Base-by-base conservation (phyloP, 2,329 filamentous ascomycete species). In the Plectosphaerella plurivora region DNA sequence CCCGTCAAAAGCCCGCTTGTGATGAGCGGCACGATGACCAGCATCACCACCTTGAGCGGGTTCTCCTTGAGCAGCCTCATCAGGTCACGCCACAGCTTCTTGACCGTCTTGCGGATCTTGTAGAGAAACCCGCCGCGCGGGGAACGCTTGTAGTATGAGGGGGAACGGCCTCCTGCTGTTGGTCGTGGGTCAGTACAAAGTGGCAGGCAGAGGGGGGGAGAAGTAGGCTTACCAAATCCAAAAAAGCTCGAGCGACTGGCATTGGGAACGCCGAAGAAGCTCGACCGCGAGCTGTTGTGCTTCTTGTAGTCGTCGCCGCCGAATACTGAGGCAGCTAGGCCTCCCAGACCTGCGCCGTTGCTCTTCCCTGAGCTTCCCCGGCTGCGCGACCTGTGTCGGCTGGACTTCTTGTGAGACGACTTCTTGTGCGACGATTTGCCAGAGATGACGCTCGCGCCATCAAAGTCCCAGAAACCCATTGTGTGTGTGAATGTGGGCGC, bases 1-100 rank as follows among this genome's bases (percentile, higher is more conserved):
- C 87, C 89, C 9, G 86, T 86, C 59, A 97, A 72, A 25, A 89
- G 87, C 33, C 93, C 93, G 49, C 90, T 90, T 1, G 87, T 91
- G 62, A 97, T 75, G 53, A 97, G 78, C 10, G 93, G 93, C 81
- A 97, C 84, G 62, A 97, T 81, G 57, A 96, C 87, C 56, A 91
- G 81, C 76, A 89, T 78, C 74, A 97, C 89, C 47, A 96, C 89
- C 73, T 95, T 95, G 65, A 91, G 73, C 0, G 92, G 93, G 72
- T 97, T 87, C 37, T 84, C 80, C 66, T 89, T 87, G 62, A 89
- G 88, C 72, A 93, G 96, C 67, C 86, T 82, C 67, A 87, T 77
- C 9, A 97, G 83, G 66, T 96, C 86, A 63, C 88, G 87, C 53
- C 96, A 73, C 56, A 96, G 82, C 44, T 87, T 84, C 65, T 87